These are phyloP conservation scores for Rhodosporidiobolus odoratus DNA, from an alignment of 768 basidiomycete species.

Conservation along the genomic window DNA sequence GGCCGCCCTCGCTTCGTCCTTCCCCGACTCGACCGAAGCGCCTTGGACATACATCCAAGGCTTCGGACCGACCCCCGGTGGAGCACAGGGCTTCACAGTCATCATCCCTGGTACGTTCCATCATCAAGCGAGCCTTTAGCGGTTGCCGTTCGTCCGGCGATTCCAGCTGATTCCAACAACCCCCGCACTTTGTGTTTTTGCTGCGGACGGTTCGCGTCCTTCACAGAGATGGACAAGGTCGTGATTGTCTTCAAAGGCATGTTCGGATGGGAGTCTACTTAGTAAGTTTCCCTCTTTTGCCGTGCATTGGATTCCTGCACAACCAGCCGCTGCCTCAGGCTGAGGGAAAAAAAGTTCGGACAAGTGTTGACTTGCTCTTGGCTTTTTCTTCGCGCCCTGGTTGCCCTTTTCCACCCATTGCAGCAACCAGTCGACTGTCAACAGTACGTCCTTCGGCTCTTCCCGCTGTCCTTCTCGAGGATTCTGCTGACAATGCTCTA, in stretches of 20 bases:
- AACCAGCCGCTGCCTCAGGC: too few relatives aligned
- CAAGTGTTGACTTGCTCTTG: not conserved
- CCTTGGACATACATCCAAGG: constrained; percentile 35
- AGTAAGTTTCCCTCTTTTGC: constrained; percentile 9
- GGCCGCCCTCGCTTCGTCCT: constrained; percentile 15
- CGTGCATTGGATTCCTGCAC: too few relatives aligned
- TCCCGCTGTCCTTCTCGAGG: not conserved
- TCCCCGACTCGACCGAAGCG: constrained; percentile 34
- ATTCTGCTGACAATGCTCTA: not conserved
- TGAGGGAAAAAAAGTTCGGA: too few relatives aligned
- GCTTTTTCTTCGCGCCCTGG: not conserved
- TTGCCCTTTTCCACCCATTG: not conserved
- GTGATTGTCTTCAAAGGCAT: constrained; percentile 41
- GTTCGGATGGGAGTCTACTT: constrained; percentile 34
- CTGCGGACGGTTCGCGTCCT: not conserved
- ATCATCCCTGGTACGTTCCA: constrained; percentile 35
- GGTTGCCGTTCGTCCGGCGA: not conserved
- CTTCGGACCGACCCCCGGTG: constrained; percentile 38
- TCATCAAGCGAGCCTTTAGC: not conserved
- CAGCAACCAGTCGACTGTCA: constrained; percentile 28
- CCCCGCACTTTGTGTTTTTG: not conserved
- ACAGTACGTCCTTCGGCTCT: constrained; percentile 17
- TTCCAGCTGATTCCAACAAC: not conserved
- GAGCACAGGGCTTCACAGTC: constrained; percentile 31
- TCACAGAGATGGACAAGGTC: constrained; percentile 39